Conservation (phyloP, 192 early-diverging fungal genomes). For the Neocallimastix lanati region DNA sequence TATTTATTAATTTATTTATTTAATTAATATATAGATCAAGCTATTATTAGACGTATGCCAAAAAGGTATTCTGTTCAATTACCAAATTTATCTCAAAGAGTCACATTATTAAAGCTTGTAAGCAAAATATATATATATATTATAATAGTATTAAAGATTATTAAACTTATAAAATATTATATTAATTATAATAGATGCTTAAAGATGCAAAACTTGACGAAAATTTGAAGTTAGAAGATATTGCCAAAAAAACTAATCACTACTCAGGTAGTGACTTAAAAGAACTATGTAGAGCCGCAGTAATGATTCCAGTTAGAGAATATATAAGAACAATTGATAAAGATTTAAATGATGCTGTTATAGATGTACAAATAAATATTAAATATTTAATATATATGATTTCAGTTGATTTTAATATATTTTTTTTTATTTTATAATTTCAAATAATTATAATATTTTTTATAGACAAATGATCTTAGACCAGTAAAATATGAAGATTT, state of each 20-base stretch:
- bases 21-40: constrained; percentile 37
- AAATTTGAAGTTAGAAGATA: constrained; percentile 26
- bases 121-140: constrained; percentile 4
- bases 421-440: too few relatives aligned
- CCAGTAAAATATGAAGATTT: not conserved
- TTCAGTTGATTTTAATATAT: too few relatives aligned
- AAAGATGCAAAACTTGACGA: constrained; percentile 41
- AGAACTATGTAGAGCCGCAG: constrained; percentile 89
- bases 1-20: not conserved
- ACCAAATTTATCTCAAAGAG: constrained; percentile 67
- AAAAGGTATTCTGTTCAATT: constrained; percentile 76
- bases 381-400: too few relatives aligned
- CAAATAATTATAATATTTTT: too few relatives aligned
- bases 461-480: not conserved
- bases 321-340: constrained; percentile 32
- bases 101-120: constrained; percentile 58
- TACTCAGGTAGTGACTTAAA: constrained; percentile 90
- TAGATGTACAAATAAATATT: not conserved
- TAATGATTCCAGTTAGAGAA: constrained; percentile 85
- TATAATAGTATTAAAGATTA: too few relatives aligned
- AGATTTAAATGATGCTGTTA: not conserved
- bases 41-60: constrained; percentile 94
- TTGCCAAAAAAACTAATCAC: constrained; percentile 57
- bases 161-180: too few relatives aligned
- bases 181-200: constrained; percentile 57